Evolutionary conservation across 2,329 filamentous ascomycete species (phyloP).

Genomic region (Akanthomyces lecanii): DNA sequence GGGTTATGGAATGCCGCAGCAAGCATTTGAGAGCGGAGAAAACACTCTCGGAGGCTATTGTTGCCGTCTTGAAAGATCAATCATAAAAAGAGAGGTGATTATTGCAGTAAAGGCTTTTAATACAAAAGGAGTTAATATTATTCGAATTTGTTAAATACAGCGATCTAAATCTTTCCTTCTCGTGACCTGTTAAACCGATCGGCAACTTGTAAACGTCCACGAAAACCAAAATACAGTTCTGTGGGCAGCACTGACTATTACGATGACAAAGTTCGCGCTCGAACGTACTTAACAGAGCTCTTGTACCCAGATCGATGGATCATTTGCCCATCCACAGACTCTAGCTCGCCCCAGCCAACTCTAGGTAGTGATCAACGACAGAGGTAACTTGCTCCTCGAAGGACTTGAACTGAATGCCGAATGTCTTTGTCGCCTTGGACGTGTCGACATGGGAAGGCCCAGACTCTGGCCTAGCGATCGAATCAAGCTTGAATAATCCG

Average conservation of each 20-base stretch:
- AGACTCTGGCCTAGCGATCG: constrained; percentile 4
- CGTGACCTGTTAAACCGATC: no score
- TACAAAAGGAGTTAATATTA: background rate
- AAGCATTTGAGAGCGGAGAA: constrained; percentile 8
- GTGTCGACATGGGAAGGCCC: constrained; percentile 22
- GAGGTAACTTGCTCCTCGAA: constrained; percentile 34
- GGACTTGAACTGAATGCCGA: constrained; percentile 30
- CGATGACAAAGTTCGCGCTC: no score
- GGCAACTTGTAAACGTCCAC: no score
- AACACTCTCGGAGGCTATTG: background rate
- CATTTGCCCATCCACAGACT: background rate
- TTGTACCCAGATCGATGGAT: no score
- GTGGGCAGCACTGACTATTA: no score
- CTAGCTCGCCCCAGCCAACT: constrained; percentile 20
- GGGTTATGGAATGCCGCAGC: background rate
- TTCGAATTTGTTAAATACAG: background rate
- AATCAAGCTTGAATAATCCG: constrained; percentile 20
- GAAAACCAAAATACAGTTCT: no score
- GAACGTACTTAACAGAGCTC: no score
- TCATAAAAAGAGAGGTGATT: background rate
- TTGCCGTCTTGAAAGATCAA: background rate
- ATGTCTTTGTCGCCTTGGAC: constrained; percentile 28
- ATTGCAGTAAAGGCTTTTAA: no score
- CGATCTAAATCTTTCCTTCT: no score
- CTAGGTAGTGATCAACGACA: constrained; percentile 32